A percentile compares a stretch with the other conserved stretches of the same genome.
Evolutionary conservation across 805 yeast genomes (phyloP).

Genomic region (Metschnikowia borealis): DNA sequence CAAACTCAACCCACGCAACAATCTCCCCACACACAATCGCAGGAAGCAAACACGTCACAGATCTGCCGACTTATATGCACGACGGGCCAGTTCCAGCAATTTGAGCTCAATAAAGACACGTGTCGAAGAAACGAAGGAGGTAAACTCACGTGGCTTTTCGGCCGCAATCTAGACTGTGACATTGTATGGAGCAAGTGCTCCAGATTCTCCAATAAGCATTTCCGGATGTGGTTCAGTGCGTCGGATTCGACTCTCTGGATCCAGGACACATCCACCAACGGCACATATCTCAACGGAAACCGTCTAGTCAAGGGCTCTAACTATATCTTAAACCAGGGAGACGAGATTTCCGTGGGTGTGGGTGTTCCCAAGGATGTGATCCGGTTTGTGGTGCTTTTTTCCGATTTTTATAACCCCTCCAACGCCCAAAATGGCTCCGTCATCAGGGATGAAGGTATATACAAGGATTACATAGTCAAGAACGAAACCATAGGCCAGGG

Average conservation of each 20-base stretch:
- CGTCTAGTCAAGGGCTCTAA: slow-evolving; percentile 72
- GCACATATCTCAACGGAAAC: slow-evolving; percentile 78
- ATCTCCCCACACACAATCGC: slow-evolving; percentile 16
- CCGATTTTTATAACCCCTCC: slow-evolving; percentile 37
- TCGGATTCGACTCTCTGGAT: slow-evolving; percentile 55
- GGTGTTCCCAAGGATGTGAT: slow-evolving; percentile 74
- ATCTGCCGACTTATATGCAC: slow-evolving; percentile 61
- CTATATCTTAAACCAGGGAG: slow-evolving; percentile 85
- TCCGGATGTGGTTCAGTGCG: slow-evolving; percentile 62
- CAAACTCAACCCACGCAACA: slow-evolving; percentile 25
- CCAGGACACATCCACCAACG: slow-evolving; percentile 84
- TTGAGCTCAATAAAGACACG: slow-evolving; percentile 40
- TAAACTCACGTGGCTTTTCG: slow-evolving; percentile 61
- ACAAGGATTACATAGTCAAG: slow-evolving; percentile 67
- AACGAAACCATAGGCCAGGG: slow-evolving; percentile 93
- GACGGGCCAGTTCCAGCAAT: slow-evolving; percentile 48
- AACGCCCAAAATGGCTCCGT: slow-evolving; percentile 23
- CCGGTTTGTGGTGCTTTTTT: slow-evolving; percentile 49
- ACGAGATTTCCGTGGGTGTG: slow-evolving; percentile 83
- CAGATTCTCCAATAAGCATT: slow-evolving; percentile 71
- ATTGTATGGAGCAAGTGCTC: slow-evolving; percentile 55
- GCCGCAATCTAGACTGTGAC: slow-evolving; percentile 67
- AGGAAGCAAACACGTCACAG: slow-evolving; percentile 21
- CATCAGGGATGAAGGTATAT: slow-evolving; percentile 52
- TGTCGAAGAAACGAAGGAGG: slow-evolving; percentile 12